Evolutionary conservation across 2,329 filamentous ascomycete genomes (phyloP).

Genomic region (Chrysosporium queenslandicum): DNA sequence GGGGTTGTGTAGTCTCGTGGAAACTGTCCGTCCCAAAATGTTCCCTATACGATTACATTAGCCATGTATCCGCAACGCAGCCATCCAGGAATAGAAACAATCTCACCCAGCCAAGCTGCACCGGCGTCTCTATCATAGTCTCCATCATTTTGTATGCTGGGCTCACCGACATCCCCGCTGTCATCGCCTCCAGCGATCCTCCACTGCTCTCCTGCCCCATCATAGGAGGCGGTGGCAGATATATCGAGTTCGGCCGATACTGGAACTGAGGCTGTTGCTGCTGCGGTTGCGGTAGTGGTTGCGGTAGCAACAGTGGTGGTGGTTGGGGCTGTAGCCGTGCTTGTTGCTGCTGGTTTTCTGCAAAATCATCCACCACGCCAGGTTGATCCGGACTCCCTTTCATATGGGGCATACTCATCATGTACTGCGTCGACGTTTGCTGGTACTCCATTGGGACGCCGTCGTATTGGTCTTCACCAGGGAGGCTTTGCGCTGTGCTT

Average conservation of each 20-base stretch:
- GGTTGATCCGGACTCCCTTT: neutral
- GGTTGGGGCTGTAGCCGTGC: too few species aligned
- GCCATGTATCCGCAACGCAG: neutral
- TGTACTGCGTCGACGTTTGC: neutral
- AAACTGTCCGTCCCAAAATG: neutral
- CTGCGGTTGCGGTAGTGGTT: neutral
- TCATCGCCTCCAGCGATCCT: neutral
- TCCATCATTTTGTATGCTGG: slow-evolving; percentile 9
- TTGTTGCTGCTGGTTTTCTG: neutral
- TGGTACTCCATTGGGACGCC: slow-evolving; percentile 1
- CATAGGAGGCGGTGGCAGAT: neutral
- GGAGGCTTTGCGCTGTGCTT: neutral
- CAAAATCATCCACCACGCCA: neutral
- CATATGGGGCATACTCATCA: neutral
- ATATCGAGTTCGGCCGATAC: neutral
- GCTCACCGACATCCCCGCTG: neutral
- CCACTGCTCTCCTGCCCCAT: neutral
- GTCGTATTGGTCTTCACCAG: neutral
- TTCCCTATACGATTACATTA: neutral
- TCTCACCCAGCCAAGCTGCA: slow-evolving; percentile 8
- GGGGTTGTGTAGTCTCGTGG: neutral
- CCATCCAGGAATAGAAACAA: neutral
- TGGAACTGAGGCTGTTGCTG: neutral
- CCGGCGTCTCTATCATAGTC: slow-evolving; percentile 3
- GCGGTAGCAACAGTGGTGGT: too few species aligned